Percentiles rank a stretch among this genome's conserved stretches.
Conservation (phyloP, 2,329 filamentous ascomycete genomes). For the Corinectria fuckeliana region DNA sequence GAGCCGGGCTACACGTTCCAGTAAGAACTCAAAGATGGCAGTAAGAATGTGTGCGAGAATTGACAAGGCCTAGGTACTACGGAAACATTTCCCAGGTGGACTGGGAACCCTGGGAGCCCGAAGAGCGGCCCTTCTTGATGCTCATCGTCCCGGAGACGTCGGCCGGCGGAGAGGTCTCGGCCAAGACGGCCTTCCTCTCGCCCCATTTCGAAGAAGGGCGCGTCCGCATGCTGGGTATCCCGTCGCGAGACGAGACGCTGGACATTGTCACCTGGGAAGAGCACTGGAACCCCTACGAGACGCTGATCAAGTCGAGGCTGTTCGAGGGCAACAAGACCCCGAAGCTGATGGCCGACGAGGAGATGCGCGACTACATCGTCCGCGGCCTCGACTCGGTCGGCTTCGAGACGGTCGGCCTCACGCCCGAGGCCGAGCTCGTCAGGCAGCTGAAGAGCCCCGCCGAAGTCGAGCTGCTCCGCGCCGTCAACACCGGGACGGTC, state of each 20-base stretch:
- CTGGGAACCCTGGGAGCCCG: constrained; percentile 71
- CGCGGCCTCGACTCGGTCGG: constrained; percentile 60
- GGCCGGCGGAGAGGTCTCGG: constrained; percentile 49
- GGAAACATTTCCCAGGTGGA: constrained; percentile 66
- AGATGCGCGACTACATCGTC: constrained; percentile 68
- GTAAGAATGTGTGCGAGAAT: neutral
- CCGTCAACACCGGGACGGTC: constrained; percentile 69
- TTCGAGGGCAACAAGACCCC: constrained; percentile 40
- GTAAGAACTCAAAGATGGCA: constrained; percentile 36
- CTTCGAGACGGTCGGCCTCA: constrained; percentile 62
- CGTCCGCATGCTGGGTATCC: constrained; percentile 64
- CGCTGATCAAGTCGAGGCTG: constrained; percentile 53
- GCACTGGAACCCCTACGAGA: constrained; percentile 68
- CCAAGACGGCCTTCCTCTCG: constrained; percentile 64
- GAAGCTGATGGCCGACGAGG: constrained; percentile 69
- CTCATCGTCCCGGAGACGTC: constrained; percentile 57
- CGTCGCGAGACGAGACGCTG: constrained; percentile 55
- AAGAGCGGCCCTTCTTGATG: constrained; percentile 70
- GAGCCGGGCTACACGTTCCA: constrained; percentile 71
- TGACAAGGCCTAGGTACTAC: constrained; percentile 52
- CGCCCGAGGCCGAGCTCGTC: constrained; percentile 61
- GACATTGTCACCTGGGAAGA: constrained; percentile 67
- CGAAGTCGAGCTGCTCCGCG: constrained; percentile 63
- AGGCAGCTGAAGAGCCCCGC: constrained; percentile 63
- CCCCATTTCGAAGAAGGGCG: constrained; percentile 67